Evolutionary conservation across 2,329 filamentous ascomycete genomes (phyloP).

Genomic region (Stemphylium vesicarium): DNA sequence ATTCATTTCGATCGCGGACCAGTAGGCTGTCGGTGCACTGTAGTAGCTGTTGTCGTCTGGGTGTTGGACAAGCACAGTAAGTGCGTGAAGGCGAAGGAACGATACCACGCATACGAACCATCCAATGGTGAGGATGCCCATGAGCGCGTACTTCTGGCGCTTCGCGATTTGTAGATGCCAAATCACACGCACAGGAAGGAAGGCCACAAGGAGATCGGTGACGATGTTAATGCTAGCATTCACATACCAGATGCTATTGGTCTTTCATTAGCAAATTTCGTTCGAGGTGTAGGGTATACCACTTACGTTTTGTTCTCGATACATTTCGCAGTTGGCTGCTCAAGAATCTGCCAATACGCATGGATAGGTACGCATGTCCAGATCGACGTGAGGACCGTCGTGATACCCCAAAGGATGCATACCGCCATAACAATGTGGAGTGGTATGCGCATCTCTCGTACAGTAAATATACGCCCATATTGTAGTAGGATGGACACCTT

Average conservation of each 20-base stretch:
- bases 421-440: conserved; percentile 31
- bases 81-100: conserved; percentile 31
- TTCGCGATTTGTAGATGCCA: conserved; percentile 33
- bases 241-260: conserved; percentile 26
- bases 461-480: conserved; percentile 36
- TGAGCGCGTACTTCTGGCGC: conserved; percentile 29
- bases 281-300: neutral
- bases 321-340: conserved; percentile 25
- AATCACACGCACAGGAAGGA: conserved; percentile 31
- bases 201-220: conserved; percentile 33
- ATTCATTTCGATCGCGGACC: conserved; percentile 42
- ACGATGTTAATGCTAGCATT: conserved; percentile 33
- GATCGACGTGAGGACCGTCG: conserved; percentile 16
- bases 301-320: conserved; percentile 25
- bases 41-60: conserved; percentile 32
- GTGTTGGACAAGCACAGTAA: conserved; percentile 22
- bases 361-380: conserved; percentile 32
- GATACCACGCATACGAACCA: conserved; percentile 45
- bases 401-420: conserved; percentile 23
- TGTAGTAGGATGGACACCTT: conserved; percentile 40
- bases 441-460: conserved; percentile 30
- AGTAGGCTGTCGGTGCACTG: conserved; percentile 31
- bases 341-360: conserved; percentile 29
- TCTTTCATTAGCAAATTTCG: neutral
- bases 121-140: conserved; percentile 36